Evolutionary conservation across 2,329 filamentous ascomycete genomes (phyloP).

Genomic region (Tolypocladium amazonense): DNA sequence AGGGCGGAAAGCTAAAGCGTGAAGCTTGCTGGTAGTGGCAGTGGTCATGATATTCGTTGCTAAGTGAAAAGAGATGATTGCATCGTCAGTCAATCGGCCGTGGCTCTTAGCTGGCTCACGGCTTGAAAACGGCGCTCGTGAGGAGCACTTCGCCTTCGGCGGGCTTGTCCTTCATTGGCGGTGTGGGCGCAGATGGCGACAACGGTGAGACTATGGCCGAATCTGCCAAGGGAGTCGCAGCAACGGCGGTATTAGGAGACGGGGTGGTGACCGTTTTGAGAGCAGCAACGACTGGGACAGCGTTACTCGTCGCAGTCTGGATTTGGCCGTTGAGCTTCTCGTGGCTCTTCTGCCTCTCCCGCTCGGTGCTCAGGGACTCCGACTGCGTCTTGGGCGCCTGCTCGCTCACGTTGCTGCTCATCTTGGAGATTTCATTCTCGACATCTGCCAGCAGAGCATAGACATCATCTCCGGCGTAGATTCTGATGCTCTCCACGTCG

Average conservation of each 20-base stretch:
- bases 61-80: not conserved
- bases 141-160: constrained; percentile 29
- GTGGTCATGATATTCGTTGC: not conserved
- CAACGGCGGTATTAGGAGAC: constrained; percentile 14
- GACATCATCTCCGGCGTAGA: constrained; percentile 58
- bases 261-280: constrained; percentile 5
- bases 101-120: constrained; percentile 11
- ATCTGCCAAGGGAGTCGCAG: constrained; percentile 11
- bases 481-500: constrained; percentile 53
- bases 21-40: not conserved
- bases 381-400: constrained; percentile 1
- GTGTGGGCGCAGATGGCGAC: constrained; percentile 23
- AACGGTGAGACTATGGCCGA: constrained; percentile 3
- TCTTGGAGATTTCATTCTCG: constrained; percentile 34
- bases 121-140: constrained; percentile 39
- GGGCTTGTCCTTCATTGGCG: constrained; percentile 21
- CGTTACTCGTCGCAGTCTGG: not conserved
- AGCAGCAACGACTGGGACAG: not conserved
- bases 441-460: constrained; percentile 58
- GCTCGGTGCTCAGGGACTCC: constrained; percentile 19
- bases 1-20: not conserved
- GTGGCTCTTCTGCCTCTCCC: constrained; percentile 40
- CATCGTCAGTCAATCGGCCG: not conserved
- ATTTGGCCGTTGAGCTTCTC: constrained; percentile 33
- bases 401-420: constrained; percentile 15